Base-by-base conservation (phyloP, 345 rosid species). In the Hevea brasiliensis region DNA sequence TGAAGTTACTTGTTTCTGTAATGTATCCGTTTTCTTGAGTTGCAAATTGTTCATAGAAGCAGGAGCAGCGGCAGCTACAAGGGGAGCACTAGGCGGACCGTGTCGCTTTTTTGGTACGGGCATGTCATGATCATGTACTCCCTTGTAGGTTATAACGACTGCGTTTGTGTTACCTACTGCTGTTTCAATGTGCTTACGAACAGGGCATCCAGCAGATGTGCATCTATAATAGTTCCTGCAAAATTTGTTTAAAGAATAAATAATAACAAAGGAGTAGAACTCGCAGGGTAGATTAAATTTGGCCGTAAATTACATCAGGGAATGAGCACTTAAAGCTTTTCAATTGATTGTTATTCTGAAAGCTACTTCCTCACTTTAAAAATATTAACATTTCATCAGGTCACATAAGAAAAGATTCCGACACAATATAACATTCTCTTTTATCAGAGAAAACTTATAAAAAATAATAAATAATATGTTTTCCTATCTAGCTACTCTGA, bases 181-280 rank as follows among this genome's bases (percentile, higher is more conserved):
- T 35, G 90, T 86, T 80, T 95, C 98, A 10, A 87, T 89, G 76
- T 92, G 97, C 81, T 94, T 94, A 13, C 97, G 92, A 35, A 87
- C 97, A 14, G 90, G 90, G 74, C 97, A 94, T 68, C 92, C 97
- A 3, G 90, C 97, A 60, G 93, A 94, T 26, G 98, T 94, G 87
- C 98, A 94, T 77, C 97, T 80, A 76, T 94, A 94, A 66, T 94
- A 94, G 79, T 92, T 94, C 89, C 97, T 94, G 88, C 23, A 81
- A 70, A 53, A 70, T 83, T 58, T 67, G 72, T 72, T 32, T 55
- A 57, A 42, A 40, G 29, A 68, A 44, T 32, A 74, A 24, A 68
- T 73, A 20, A 67, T 61, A 61, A 41, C 10, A 4, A 50, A 60
- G 18, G 51, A 47, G 66, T 9, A 24, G 2, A 53, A 26, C 18